phyloP scores from a whole-genome alignment of 2,329 filamentous ascomycete species.

The Xylariaceae sp. region DNA sequence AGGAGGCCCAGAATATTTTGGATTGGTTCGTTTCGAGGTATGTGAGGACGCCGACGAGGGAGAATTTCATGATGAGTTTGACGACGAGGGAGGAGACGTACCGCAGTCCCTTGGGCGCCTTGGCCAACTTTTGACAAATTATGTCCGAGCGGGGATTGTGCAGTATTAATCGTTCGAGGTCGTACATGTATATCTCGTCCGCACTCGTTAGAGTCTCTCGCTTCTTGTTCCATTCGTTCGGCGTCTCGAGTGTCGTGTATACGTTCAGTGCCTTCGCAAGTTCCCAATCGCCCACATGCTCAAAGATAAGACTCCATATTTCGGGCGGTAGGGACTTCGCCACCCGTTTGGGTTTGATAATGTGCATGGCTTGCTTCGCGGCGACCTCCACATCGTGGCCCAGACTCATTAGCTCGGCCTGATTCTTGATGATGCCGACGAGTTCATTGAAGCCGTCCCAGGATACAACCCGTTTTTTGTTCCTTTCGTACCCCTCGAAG shows the following conservation, averaged over 20 bases:
- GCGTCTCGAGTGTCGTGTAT: constrained; percentile 70
- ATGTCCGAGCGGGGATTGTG: constrained; percentile 59
- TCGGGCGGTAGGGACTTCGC: constrained; percentile 65
- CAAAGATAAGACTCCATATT: constrained; percentile 83
- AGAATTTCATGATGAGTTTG: constrained; percentile 88
- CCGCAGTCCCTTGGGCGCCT: constrained; percentile 63
- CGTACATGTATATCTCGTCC: constrained; percentile 65
- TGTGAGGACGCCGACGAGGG: constrained; percentile 69
- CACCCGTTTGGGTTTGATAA: constrained; percentile 35
- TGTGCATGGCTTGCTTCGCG: constrained; percentile 38
- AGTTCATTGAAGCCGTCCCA: constrained; percentile 66
- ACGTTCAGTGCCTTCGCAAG: constrained; percentile 74
- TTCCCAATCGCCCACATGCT: constrained; percentile 85
- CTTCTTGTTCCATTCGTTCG: constrained; percentile 41
- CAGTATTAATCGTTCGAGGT: constrained; percentile 80
- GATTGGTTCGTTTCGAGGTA: constrained; percentile 61
- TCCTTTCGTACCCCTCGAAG: constrained; percentile 48
- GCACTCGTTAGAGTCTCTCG: constrained; percentile 46
- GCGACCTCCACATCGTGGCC: constrained; percentile 63
- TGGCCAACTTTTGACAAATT: constrained; percentile 68
- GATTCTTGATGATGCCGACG: constrained; percentile 69
- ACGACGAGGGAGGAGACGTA: constrained; percentile 75
- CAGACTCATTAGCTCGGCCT: constrained; percentile 68
- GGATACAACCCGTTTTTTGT: constrained; percentile 47
- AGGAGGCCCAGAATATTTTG: constrained; percentile 72